Evolutionary conservation across 164 flowering plant species (phyloP), one percentile per base, ranked within the genome.

Genomic region (Dillenia suffruticosa): DNA sequence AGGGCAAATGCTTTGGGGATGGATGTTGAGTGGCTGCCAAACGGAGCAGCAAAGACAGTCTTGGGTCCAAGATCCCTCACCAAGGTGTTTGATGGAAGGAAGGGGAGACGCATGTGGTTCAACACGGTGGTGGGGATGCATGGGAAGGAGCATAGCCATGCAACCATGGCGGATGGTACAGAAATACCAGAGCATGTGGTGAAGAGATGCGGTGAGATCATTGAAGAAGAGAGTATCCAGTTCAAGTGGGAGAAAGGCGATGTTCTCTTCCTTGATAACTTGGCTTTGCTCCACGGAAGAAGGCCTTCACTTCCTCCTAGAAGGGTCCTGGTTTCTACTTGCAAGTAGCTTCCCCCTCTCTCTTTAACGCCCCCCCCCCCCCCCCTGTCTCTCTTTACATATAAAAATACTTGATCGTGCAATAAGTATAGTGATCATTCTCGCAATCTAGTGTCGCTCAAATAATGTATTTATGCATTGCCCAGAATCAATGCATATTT

Each of bases 221-320:
- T 82, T 16, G 90, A 85, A 64, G 87, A 85, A 62, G 90, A 85
- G 49, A 81, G 85, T 73, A 79, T 85, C 40, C 82, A 79, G 43
- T 79, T 85, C 69, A 77, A 74, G 53, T 85, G 87, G 87, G 74
- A 77, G 67, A 79, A 78, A 62, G 90, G 90, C 0, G 90, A 85
- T 52, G 79, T 85, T 15, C 80, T 83, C 54, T 76, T 85, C 74
- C 59, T 85, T 2, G 90, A 85, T 73, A 85, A 83, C 72, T 64
- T 52, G 65, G 84, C 90, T 57, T 26, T 72, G 72, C 84, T 83
- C 57, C 90, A 83, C 70, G 82, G 81, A 40, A 60, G 87, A 55
- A 79, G 90, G 77, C 84, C 90, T 54, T 77, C 82, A 13, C 63
- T 72, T 50, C 78, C 87, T 40, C 90, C 90, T 0, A 74, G 90